Evolutionary conservation across 176 grass and related monocot genomes (phyloP), one percentile per base, ranked within the genome.

Genomic region (Rhynchospora pubera): DNA sequence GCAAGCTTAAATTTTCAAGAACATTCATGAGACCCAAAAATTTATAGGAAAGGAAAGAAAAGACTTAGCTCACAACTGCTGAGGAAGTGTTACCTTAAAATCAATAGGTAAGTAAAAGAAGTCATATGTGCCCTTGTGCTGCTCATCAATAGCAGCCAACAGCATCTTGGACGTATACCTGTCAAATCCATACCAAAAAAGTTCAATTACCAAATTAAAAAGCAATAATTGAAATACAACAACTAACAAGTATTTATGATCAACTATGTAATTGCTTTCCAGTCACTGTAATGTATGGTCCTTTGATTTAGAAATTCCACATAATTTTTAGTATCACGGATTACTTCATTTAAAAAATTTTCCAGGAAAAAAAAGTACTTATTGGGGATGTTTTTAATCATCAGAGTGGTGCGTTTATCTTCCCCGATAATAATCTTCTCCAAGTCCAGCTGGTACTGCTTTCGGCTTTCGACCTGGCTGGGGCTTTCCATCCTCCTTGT

Each of bases 101-200:
- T 98, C 96, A 62, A 98, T 98, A 14, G 96, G 96, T 71, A 98
- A 87, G 87, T 98, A 98, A 83, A 98, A 89, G 64, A 98, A 98
- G 60, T 98, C 92, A 24, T 98, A 98, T 71, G 90, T 94, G 83
- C 90, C 92, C 83, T 85, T 89, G 67, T 98, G 92, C 30, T 86
- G 73, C 79, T 98, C 96, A 82, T 98, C 92, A 23, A 98, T 93
- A 71, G 92, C 90, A 65, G 92, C 90, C 66, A 98, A 85, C 75
- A 98, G 89, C 96, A 98, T 98, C 82, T 98, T 98, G 6, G 92
- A 98, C 23, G 96, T 98, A 79, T 98, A 98, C 87, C 94, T 97
- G 85, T 14, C 10, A 16, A 50, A 87, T 28, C 5, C 23, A 77
- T 77, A 77, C 24, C 48, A 77, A 55, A 52, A 39, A 76, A 7